These are phyloP conservation scores for Cryptococcus sp. DNA, from an alignment of 1,284 basidiomycete species.

Conservation along the genomic window DNA sequence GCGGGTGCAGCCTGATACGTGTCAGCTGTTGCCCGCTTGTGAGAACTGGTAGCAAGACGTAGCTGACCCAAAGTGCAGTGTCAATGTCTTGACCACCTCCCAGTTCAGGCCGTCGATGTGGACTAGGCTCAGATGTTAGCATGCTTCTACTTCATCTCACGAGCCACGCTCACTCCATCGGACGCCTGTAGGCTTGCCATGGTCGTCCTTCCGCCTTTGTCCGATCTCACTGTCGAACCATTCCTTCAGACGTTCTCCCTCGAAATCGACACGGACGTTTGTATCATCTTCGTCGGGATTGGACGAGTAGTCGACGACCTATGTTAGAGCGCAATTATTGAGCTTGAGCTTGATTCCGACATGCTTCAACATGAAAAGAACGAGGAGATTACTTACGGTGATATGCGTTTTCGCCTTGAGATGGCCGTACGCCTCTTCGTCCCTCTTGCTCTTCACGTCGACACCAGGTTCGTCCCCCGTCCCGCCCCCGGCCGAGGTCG, in stretches of 20 bases:
- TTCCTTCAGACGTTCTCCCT: slow-evolving; percentile 40
- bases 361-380: background rate
- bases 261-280: slow-evolving; percentile 47
- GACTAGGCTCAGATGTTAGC: slow-evolving; percentile 25
- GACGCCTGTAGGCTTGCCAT: slow-evolving; percentile 42
- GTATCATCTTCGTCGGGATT: slow-evolving; percentile 43
- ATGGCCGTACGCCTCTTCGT: slow-evolving; percentile 47
- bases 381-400: slow-evolving; percentile 27
- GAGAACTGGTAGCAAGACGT: background rate
- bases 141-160: background rate
- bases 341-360: background rate
- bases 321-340: background rate
- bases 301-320: slow-evolving; percentile 51
- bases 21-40: background rate
- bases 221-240: slow-evolving; percentile 47
- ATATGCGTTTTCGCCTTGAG: slow-evolving; percentile 36
- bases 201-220: slow-evolving; percentile 26
- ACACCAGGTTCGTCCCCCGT: slow-evolving; percentile 55
- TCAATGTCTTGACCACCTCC: slow-evolving; percentile 51
- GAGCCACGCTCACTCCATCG: slow-evolving; percentile 44
- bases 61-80: slow-evolving; percentile 44
- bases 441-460: slow-evolving; percentile 47
- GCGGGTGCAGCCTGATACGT: slow-evolving; percentile 48
- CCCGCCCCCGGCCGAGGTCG: slow-evolving; percentile 25
- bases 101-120: slow-evolving; percentile 54